Conservation (phyloP, 2,329 filamentous ascomycete genomes). For the Pyrenophora graminea region DNA sequence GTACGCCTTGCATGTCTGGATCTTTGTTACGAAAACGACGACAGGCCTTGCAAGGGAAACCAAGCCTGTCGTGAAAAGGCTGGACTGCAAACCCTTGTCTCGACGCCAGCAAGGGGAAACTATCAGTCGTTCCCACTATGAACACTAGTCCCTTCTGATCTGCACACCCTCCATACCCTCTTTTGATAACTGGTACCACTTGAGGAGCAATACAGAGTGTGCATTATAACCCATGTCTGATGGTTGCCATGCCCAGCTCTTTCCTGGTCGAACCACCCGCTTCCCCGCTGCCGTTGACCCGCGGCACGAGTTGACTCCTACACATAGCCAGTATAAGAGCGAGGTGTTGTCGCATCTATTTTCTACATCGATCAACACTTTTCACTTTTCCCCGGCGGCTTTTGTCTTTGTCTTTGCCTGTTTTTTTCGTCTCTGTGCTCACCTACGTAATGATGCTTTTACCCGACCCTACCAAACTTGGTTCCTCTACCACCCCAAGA, state of each 20-base stretch:
- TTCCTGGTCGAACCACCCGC: conserved; percentile 12
- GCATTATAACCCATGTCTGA: background rate
- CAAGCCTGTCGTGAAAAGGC: conserved; percentile 4
- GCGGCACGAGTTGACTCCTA: conserved; percentile 9
- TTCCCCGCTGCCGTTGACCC: conserved; percentile 16
- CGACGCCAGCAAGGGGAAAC: conserved; percentile 14
- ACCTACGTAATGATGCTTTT: too few species aligned
- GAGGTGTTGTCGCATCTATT: background rate
- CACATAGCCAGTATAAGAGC: conserved; percentile 11
- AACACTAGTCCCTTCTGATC: background rate
- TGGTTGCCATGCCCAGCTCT: background rate
- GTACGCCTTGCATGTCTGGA: conserved; percentile 21
- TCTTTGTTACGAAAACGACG: conserved; percentile 15
- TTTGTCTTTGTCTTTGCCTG: background rate
- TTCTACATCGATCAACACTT: background rate
- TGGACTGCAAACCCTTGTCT: background rate
- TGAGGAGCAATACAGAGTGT: background rate
- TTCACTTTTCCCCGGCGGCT: background rate
- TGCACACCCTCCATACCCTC: conserved; percentile 2
- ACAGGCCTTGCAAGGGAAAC: conserved; percentile 14
- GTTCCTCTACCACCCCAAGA: too few species aligned
- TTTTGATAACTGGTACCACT: background rate
- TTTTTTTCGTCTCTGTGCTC: background rate
- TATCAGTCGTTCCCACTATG: background rate
- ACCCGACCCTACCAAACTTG: too few species aligned